phyloP scores from a whole-genome alignment of 352 stramenopile species.

The Phytophthora ohioensis region DNA sequence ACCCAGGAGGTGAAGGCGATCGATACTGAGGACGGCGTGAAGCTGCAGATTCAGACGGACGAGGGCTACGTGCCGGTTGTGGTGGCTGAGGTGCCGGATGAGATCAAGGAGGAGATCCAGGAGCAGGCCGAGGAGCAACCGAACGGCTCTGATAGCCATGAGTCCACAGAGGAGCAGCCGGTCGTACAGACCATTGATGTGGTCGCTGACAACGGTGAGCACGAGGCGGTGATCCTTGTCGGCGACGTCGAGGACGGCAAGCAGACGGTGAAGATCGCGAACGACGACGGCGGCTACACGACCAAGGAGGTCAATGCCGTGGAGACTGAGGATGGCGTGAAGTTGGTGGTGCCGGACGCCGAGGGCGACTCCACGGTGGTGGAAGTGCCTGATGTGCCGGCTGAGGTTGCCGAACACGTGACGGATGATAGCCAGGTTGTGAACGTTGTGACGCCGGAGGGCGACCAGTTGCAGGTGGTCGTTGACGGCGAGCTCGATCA shows the following conservation, averaged over 20 bases:
- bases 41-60: too few species aligned
- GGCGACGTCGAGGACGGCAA: conserved; percentile 16
- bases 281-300: conserved; percentile 14
- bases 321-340: conserved; percentile 12
- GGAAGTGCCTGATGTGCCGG: conserved; percentile 9
- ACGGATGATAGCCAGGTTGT: conserved; percentile 17
- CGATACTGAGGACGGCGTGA: too few species aligned
- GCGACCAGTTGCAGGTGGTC: conserved; percentile 13
- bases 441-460: conserved; percentile 12
- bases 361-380: conserved; percentile 5
- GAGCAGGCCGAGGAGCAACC: neutral
- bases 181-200: conserved; percentile 16
- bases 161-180: neutral
- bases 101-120: too few species aligned
- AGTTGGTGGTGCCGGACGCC: conserved; percentile 10
- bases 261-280: conserved; percentile 8
- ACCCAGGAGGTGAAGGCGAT: too few species aligned
- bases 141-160: neutral
- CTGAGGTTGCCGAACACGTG: conserved; percentile 22
- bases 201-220: conserved; percentile 3
- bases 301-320: conserved; percentile 5
- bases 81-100: too few species aligned
- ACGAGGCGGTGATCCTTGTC: conserved; percentile 13
- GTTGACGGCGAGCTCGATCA: conserved; percentile 16
- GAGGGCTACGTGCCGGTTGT: too few species aligned